Conservation (phyloP, 2,329 filamentous ascomycete genomes). For the Trichophyton mentagrophytes region DNA sequence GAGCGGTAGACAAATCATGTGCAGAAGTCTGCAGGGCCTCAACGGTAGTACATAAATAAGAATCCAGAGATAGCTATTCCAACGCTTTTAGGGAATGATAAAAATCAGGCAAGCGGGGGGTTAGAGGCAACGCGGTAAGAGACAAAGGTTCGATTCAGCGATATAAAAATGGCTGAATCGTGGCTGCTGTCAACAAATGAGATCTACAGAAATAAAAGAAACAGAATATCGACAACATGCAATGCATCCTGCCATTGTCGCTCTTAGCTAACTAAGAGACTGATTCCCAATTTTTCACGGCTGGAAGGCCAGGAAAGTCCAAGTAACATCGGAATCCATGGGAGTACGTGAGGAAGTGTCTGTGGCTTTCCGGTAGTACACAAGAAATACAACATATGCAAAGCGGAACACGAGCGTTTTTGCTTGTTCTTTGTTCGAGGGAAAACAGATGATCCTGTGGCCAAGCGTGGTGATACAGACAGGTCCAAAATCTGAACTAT, state of each 20-base stretch:
- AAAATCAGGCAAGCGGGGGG: not conserved
- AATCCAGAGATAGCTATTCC: not conserved
- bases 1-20: not conserved
- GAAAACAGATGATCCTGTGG: slow-evolving; percentile 3
- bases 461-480: slow-evolving; percentile 4
- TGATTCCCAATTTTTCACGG: not conserved
- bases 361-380: slow-evolving; percentile 1
- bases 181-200: not conserved
- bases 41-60: slow-evolving; percentile 1
- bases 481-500: slow-evolving; percentile 4
- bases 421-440: slow-evolving; percentile 3
- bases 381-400: not conserved
- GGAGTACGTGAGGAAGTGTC: not conserved
- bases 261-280: slow-evolving; percentile 1
- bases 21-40: not conserved
- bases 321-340: not conserved
- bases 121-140: not conserved
- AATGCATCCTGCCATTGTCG: not conserved
- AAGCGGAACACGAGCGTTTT: slow-evolving; percentile 2
- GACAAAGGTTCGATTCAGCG: not conserved
- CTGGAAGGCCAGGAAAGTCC: not conserved
- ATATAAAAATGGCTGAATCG: not conserved
- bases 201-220: not conserved
- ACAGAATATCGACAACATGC: not conserved
- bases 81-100: not conserved